A percentile compares a stretch with the other conserved stretches of the same genome.
These are phyloP conservation scores for Moricandia arvensis DNA, from an alignment of 345 rosid genomes.

Conservation along the genomic window DNA sequence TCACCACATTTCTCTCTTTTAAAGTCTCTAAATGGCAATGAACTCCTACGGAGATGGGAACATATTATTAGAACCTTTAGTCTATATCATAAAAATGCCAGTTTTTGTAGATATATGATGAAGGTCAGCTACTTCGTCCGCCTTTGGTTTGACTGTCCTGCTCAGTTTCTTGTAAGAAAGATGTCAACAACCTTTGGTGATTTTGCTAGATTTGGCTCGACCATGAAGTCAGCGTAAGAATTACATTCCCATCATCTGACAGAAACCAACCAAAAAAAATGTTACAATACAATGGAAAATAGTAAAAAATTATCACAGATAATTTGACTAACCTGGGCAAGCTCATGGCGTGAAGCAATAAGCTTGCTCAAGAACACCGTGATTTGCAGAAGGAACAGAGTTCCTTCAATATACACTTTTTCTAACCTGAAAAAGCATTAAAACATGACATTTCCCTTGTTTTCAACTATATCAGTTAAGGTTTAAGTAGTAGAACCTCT, in stretches of 20 bases:
- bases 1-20: conserved; percentile 63
- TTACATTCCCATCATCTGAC: conserved; percentile 73
- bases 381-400: conserved; percentile 74
- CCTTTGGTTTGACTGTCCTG: conserved; percentile 65
- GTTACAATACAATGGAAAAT: conserved; percentile 1
- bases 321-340: conserved; percentile 65
- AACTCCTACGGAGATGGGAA: conserved; percentile 57
- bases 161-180: conserved; percentile 86
- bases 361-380: conserved; percentile 71
- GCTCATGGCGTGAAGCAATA: conserved; percentile 77
- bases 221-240: conserved; percentile 73
- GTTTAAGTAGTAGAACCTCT: conserved; percentile 52
- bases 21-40: conserved; percentile 54
- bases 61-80: conserved; percentile 5
- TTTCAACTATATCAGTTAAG: not conserved
- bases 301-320: not conserved
- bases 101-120: conserved; percentile 13
- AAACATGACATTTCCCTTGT: not conserved
- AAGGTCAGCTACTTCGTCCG: conserved; percentile 60
- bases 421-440: conserved; percentile 55
- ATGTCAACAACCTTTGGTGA: conserved; percentile 69
- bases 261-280: not conserved
- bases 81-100: not conserved
- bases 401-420: conserved; percentile 76
- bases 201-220: conserved; percentile 73